A percentile compares a stretch with the other conserved stretches of the same genome.
These are phyloP conservation scores for Favolaschia claudopus DNA, from an alignment of 768 basidiomycete genomes.

Conservation along the genomic window DNA sequence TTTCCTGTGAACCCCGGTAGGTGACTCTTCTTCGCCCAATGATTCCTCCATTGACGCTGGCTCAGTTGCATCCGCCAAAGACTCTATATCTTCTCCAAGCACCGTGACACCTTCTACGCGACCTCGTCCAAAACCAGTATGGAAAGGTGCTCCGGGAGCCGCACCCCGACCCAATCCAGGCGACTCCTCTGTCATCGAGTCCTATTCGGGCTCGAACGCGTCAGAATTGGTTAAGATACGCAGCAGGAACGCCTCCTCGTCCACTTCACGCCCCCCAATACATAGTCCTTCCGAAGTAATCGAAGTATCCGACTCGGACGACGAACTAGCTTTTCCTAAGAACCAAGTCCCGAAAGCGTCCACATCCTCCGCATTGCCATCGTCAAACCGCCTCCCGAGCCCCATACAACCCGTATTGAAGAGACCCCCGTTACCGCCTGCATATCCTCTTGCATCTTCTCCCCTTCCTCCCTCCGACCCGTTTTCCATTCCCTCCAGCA, in stretches of 20 bases:
- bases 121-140: constrained; percentile 17
- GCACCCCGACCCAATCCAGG: not conserved
- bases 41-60: not conserved
- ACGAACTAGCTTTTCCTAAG: constrained; percentile 21
- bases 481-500: constrained; percentile 17
- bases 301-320: constrained; percentile 18
- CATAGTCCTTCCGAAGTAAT: constrained; percentile 9
- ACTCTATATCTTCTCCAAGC: constrained; percentile 17
- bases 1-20: constrained; percentile 7
- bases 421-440: not conserved
- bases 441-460: constrained; percentile 1
- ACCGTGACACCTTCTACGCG: constrained; percentile 9
- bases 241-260: not conserved
- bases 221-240: constrained; percentile 26
- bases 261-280: not conserved
- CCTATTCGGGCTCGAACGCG: constrained; percentile 23
- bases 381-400: constrained; percentile 6
- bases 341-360: no score
- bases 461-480: constrained; percentile 22
- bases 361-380: constrained; percentile 6
- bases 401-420: constrained; percentile 1
- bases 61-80: constrained; percentile 16
- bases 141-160: constrained; percentile 3
- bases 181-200: constrained; percentile 12
- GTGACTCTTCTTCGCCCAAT: constrained; percentile 1